Evolutionary conservation across 2,329 filamentous ascomycete genomes (phyloP), one percentile per base, ranked within the genome.

Genomic region (Neofusicoccum umdonicola): DNA sequence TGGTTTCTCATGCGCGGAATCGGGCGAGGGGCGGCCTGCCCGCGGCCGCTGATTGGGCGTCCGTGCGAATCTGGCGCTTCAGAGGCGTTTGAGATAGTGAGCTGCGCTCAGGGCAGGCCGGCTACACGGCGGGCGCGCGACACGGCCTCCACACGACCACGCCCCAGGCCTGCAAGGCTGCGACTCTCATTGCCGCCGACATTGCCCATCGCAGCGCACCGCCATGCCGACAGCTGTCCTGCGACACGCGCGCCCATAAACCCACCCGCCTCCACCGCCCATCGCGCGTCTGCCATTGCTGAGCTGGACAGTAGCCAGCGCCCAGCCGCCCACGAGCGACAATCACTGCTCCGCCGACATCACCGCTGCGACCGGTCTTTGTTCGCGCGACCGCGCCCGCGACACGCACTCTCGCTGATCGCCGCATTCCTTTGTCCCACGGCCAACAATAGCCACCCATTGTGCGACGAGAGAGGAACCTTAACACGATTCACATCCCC

Each of bases 361-460:
- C 50, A 11, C 31, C 31, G 50, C 42, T 17, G 42, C 42, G 52
- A 34, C 52, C 17, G 17, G 11, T 7, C 56, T 47, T 60, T 60
- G 54, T 60, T 22, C 27, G 54, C 34, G 52, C 52, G 52, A 52
- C 50, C 50, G 50, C 50, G 34, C 27, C 31, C 50, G 31, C 56
- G 42, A 45, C 42, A 60, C 22, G 41, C 41, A 45, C 31, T 19
- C 42, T 60, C 56, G 56, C 39, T 34, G 56, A 60, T 60, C 56
- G 47, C 56, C 56, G 27, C 56, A 60, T 60, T 60, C 56, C 41
- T 60, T 60, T 47, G 56, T 60, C 60, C 63, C 35, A 67, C 63
- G 11, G 45, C 65, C 56, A 54, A 62, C 35, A 66, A 63, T 54
- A 62, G n/a, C 65, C 65, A 56, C 65, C 56, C 2, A 63, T 67